phyloP scores from a whole-genome alignment of 305 asterid genomes.

The Withania somnifera region DNA sequence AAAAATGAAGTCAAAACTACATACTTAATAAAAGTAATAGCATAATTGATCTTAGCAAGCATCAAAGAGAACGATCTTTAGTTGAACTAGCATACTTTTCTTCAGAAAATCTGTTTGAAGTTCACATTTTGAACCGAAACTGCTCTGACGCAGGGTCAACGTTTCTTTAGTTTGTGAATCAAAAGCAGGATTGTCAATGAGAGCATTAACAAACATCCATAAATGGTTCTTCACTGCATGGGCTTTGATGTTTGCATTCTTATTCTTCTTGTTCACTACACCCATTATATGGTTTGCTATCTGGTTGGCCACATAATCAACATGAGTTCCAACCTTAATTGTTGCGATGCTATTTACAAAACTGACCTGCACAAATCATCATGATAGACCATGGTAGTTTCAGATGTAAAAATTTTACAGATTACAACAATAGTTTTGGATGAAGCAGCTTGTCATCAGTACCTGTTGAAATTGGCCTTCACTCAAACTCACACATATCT shows the following conservation, averaged over 20 bases:
- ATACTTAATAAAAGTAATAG: neutral
- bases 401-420: neutral
- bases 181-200: conserved; percentile 95
- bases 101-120: conserved; percentile 64
- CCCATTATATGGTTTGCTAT: conserved; percentile 60
- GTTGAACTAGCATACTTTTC: conserved; percentile 36
- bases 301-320: conserved; percentile 82
- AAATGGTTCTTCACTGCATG: conserved; percentile 77
- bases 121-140: conserved; percentile 87
- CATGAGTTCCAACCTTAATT: conserved; percentile 97
- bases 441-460: neutral
- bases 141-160: conserved; percentile 72
- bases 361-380: conserved; percentile 60
- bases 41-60: neutral
- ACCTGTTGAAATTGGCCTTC: conserved; percentile 98
- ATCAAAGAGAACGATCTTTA: neutral
- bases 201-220: conserved; percentile 97
- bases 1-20: neutral
- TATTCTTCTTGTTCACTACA: conserved; percentile 66
- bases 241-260: conserved; percentile 61
- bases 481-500: conserved; percentile 73
- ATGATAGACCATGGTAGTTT: neutral
- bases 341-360: conserved; percentile 88
- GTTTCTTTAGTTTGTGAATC: conserved; percentile 99
- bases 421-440: neutral